phyloP scores from a whole-genome alignment of 2,329 filamentous ascomycete species.

The Aspergillus sojae region DNA sequence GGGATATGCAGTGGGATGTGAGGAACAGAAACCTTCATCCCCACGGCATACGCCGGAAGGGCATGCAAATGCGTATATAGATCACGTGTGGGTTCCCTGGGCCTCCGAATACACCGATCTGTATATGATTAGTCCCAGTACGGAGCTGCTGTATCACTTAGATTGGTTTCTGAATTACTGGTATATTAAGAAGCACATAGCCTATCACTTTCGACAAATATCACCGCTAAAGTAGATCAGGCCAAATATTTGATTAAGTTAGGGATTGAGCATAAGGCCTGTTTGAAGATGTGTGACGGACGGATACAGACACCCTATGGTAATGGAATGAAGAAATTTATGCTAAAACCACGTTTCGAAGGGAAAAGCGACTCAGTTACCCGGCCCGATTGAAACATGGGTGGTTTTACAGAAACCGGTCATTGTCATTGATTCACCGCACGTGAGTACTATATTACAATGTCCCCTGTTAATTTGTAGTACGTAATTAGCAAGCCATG shows the following conservation, averaged over 20 bases:
- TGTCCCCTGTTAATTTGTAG: background rate
- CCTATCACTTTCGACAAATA: background rate
- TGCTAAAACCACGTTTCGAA: slow-evolving; percentile 10
- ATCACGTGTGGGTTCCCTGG: slow-evolving; percentile 8
- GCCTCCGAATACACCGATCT: background rate
- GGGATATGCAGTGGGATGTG: background rate
- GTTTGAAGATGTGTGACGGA: background rate
- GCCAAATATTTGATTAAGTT: background rate
- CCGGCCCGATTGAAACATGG: slow-evolving; percentile 1
- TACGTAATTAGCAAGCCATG: background rate
- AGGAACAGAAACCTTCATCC: slow-evolving; percentile 7
- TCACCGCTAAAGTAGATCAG: background rate
- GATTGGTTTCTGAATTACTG: background rate
- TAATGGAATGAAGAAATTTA: slow-evolving; percentile 11
- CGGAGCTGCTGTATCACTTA: background rate
- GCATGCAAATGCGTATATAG: slow-evolving; percentile 6
- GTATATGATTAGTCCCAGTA: background rate
- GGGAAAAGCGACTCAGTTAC: background rate
- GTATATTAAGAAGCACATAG: background rate
- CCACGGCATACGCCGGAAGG: slow-evolving; percentile 20
- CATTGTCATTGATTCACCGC: background rate
- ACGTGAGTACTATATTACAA: background rate
- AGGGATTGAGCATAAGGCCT: background rate
- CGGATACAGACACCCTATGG: background rate
- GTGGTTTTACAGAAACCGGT: background rate